Evolutionary conservation across 257 asterid species (phyloP), one percentile per base, ranked within the genome.

Genomic region (Capsicum pubescens): DNA sequence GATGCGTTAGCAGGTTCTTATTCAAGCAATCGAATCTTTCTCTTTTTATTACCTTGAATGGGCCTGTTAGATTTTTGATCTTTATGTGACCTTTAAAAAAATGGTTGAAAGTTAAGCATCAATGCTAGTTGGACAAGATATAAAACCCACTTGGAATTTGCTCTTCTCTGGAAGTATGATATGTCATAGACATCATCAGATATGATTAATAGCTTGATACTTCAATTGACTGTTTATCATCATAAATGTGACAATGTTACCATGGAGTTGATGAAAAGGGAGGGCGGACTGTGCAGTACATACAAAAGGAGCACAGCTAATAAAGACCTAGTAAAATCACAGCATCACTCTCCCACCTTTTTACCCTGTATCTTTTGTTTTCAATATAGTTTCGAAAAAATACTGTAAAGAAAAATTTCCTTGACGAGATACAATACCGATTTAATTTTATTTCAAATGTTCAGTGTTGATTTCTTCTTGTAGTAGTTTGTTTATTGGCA

Each of bases 401-500:
- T 77, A 26, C 6, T 3, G 1, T 77, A 26, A 32, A 55, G 54
- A 54, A 56, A 14, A 32, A 26, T 54, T 15, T 77, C 32, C 32
- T 32, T 77, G 50, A 4, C 32, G 54, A 77, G 19, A 77, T 54
- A 77, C 26, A 8, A 15, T 5, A 15, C 66, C 3, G 17, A 36
- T 72, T 52, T 26, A 21, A 52, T 7, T 26, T 52, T 76, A 3
- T 52, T 74, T 19, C 26, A 13, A 4, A 21, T 54, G 21, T 76
- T 21, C n/a, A 46, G 80, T 74, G 13, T 50, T 21, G 64, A 55
- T 32, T 13, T 21, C n/a, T 32, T 55, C 82, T 77, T 14, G 81
- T 32, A 54, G 50, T 77, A 80, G 48, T 77, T 77, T 77, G 50
- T 55, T 77, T 77, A 16, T 77, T 77, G 32, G 32, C 82, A 15